These are phyloP conservation scores for Penicillium sclerotigenum DNA, from an alignment of 2,329 filamentous ascomycete genomes.

Conservation along the genomic window DNA sequence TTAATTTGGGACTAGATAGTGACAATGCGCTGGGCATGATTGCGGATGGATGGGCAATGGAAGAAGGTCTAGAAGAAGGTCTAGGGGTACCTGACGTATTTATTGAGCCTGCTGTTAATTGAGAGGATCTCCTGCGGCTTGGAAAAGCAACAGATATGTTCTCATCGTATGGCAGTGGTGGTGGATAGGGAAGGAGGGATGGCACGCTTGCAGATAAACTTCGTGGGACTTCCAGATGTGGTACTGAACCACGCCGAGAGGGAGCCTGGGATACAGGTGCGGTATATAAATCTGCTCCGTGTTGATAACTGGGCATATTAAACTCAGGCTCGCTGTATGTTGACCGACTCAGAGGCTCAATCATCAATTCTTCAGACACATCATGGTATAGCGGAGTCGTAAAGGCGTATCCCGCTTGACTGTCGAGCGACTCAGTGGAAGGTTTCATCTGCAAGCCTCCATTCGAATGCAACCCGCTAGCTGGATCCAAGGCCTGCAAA, in stretches of 20 bases:
- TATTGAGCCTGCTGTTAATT: conserved; percentile 12
- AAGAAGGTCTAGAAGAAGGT: conserved; percentile 7
- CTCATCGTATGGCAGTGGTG: conserved; percentile 33
- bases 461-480: conserved; percentile 10
- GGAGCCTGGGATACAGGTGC: conserved; percentile 26
- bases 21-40: conserved; percentile 35
- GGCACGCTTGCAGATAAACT: conserved; percentile 30
- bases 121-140: conserved; percentile 16
- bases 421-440: conserved; percentile 32
- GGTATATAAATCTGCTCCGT: conserved; percentile 21
- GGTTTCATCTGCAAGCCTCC: conserved; percentile 26
- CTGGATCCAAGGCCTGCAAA: conserved; percentile 11
- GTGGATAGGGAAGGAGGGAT: conserved; percentile 21
- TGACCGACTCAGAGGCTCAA: conserved; percentile 28
- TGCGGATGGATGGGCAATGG: conserved; percentile 32
- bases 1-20: conserved; percentile 14
- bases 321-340: conserved; percentile 34
- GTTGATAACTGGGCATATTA: conserved; percentile 17
- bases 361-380: conserved; percentile 22
- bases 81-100: conserved; percentile 7
- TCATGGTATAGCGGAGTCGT: conserved; percentile 30
- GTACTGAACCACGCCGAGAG: conserved; percentile 21
- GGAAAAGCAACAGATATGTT: conserved; percentile 34
- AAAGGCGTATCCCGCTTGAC: conserved; percentile 24
- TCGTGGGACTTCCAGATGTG: conserved; percentile 13